Conservation (phyloP, 2,329 filamentous ascomycete species). For the Xylaria sp. region DNA sequence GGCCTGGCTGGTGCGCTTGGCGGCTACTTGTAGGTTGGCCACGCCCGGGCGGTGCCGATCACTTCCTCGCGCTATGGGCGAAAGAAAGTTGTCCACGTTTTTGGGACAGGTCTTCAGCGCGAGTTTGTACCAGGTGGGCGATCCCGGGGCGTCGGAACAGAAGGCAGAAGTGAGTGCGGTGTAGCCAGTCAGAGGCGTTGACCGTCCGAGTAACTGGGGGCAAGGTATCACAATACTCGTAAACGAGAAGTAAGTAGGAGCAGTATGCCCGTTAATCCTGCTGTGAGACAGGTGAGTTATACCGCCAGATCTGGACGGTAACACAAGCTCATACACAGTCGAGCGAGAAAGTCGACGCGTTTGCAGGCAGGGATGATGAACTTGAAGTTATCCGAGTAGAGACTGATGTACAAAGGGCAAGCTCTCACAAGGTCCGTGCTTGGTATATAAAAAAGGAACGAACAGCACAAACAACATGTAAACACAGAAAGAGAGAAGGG, state of each 20-base stretch:
- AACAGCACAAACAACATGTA: slow-evolving; percentile 1
- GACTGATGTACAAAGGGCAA: slow-evolving; percentile 3
- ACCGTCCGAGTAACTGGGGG: slow-evolving; percentile 9
- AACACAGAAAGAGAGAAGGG: background rate
- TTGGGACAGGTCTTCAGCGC: slow-evolving; percentile 3
- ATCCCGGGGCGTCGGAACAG: slow-evolving; percentile 31
- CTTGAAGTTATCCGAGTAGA: slow-evolving; percentile 15
- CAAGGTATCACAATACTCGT: slow-evolving; percentile 41
- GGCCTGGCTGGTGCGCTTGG: slow-evolving; percentile 25
- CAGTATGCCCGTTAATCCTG: slow-evolving; percentile 12
- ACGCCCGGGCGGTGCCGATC: slow-evolving; percentile 25
- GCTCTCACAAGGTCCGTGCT: background rate
- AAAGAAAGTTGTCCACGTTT: slow-evolving; percentile 36
- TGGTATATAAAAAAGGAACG: background rate
- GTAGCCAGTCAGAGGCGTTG: slow-evolving; percentile 25
- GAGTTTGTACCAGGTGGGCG: slow-evolving; percentile 22
- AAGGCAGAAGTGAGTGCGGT: slow-evolving; percentile 22
- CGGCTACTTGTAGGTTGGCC: slow-evolving; percentile 30
- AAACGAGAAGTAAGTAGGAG: slow-evolving; percentile 35
- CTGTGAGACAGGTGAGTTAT: background rate
- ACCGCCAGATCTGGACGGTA: background rate
- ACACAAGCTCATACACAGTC: slow-evolving; percentile 11
- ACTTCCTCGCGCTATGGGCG: slow-evolving; percentile 22
- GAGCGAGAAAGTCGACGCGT: slow-evolving; percentile 7
- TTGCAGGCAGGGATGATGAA: background rate